Conservation (phyloP, 2,329 filamentous ascomycete species). For the Beauveria caledonica region DNA sequence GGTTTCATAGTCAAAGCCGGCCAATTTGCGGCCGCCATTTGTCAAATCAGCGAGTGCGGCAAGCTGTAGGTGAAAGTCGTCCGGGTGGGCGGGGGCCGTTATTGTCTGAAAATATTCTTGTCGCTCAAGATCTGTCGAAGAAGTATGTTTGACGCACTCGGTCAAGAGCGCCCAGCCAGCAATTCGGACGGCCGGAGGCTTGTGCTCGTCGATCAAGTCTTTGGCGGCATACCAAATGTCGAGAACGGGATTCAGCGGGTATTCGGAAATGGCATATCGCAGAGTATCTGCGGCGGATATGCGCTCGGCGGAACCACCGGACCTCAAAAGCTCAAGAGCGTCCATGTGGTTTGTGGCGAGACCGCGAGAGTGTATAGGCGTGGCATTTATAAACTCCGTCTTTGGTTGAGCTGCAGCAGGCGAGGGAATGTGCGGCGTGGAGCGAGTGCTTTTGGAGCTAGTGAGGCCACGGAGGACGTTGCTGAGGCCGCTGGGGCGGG, state of each 20-base stretch:
- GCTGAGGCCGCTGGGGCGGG: conserved; percentile 48
- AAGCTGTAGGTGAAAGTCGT: conserved; percentile 61
- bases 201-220: conserved; percentile 52
- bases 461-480: conserved; percentile 57
- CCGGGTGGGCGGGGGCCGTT: conserved; percentile 44
- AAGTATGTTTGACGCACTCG: conserved; percentile 55
- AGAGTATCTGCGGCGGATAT: conserved; percentile 50
- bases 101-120: conserved; percentile 58
- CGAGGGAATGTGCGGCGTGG: conserved; percentile 35
- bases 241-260: conserved; percentile 49
- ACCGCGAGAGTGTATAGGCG: conserved; percentile 30
- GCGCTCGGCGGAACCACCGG: conserved; percentile 43
- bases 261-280: conserved; percentile 47
- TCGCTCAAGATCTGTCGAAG: conserved; percentile 58
- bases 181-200: conserved; percentile 43
- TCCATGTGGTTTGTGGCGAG: conserved; percentile 46
- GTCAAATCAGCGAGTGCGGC: conserved; percentile 54
- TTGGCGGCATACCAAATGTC: conserved; percentile 60
- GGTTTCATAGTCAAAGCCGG: conserved; percentile 60
- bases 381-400: conserved; percentile 38
- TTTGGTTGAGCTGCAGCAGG: conserved; percentile 30
- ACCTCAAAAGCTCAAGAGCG: conserved; percentile 46
- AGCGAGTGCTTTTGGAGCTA: conserved; percentile 45
- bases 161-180: conserved; percentile 60
- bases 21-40: conserved; percentile 51